Conservation (phyloP, 352 stramenopile genomes). For the Globisporangium spiculum region DNA sequence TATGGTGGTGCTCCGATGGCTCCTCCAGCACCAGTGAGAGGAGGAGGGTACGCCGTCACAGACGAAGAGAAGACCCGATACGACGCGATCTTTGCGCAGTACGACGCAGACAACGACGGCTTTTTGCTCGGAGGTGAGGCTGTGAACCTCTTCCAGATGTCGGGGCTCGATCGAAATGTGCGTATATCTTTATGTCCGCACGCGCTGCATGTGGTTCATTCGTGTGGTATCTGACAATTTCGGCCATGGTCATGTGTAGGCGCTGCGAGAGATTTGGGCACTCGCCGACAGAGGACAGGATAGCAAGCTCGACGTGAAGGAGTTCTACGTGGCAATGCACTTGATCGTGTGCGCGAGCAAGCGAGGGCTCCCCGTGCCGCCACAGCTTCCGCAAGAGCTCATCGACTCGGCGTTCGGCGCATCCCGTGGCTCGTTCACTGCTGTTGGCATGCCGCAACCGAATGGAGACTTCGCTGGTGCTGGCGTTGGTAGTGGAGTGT, state of each 20-base stretch:
- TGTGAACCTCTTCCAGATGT: conserved; percentile 93
- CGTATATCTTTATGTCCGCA: neutral
- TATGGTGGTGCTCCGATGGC: neutral
- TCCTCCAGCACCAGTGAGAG: neutral
- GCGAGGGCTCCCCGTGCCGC: conserved; percentile 72
- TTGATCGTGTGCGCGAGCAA: conserved; percentile 95
- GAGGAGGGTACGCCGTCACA: conserved; percentile 75
- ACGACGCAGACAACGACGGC: conserved; percentile 88
- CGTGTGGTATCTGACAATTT: neutral
- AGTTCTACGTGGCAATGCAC: conserved; percentile 97
- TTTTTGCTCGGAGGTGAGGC: conserved; percentile 89
- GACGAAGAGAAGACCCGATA: conserved; percentile 89
- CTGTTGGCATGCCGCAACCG: neutral
- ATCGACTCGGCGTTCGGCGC: conserved; percentile 54
- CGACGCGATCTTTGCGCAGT: conserved; percentile 90
- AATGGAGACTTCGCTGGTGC: conserved; percentile 1
- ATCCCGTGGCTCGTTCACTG: conserved; percentile 14
- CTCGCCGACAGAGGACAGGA: conserved; percentile 90
- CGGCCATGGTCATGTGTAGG: conserved; percentile 20
- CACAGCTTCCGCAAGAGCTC: conserved; percentile 67
- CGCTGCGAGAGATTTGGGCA: conserved; percentile 90
- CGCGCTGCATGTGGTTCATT: neutral
- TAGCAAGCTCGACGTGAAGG: conserved; percentile 88
- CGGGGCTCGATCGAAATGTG: conserved; percentile 87
- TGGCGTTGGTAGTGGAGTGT: neutral